phyloP scores from a whole-genome alignment of 208 protist genomes.

The Crithidia brevicula region DNA sequence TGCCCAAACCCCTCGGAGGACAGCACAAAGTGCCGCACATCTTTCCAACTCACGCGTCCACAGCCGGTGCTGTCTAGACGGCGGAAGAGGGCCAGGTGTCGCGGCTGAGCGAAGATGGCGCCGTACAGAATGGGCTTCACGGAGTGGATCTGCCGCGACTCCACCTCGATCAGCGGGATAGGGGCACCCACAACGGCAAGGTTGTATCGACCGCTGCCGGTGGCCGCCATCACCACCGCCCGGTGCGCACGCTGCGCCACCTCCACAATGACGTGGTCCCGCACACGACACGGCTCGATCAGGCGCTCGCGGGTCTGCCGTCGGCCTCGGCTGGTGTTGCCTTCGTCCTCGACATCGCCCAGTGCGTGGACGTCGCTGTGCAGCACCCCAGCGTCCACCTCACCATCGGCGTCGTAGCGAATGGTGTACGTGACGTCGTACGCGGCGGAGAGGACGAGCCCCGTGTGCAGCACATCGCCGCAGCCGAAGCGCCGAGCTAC shows the following conservation, averaged over 20 bases:
- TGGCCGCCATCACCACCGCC: constrained; percentile 58
- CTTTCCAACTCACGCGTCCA: constrained; percentile 67
- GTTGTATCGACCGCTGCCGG: constrained; percentile 58
- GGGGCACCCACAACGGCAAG: constrained; percentile 95
- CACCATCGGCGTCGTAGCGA: constrained; percentile 55
- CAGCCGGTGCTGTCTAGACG: constrained; percentile 95
- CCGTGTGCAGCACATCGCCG: constrained; percentile 41
- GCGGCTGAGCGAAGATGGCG: constrained; percentile 88
- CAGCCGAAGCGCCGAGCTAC: constrained; percentile 60
- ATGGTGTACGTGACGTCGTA: constrained; percentile 74
- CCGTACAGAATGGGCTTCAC: constrained; percentile 64
- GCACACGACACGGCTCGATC: constrained; percentile 53
- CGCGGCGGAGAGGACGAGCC: constrained; percentile 45
- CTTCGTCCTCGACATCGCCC: constrained; percentile 35
- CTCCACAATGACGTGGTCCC: constrained; percentile 61
- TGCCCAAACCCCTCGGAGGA: constrained; percentile 55
- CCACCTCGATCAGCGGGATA: constrained; percentile 95
- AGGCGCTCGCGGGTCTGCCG: constrained; percentile 7
- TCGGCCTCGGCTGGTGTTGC: neutral
- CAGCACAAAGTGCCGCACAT: constrained; percentile 66
- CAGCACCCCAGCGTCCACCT: constrained; percentile 57
- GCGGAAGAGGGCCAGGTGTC: constrained; percentile 96
- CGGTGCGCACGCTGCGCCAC: constrained; percentile 40
- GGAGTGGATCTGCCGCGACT: constrained; percentile 60
- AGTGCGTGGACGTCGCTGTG: constrained; percentile 74